Conservation (phyloP, 768 basidiomycete species). For the Trametes gibbosa region DNA sequence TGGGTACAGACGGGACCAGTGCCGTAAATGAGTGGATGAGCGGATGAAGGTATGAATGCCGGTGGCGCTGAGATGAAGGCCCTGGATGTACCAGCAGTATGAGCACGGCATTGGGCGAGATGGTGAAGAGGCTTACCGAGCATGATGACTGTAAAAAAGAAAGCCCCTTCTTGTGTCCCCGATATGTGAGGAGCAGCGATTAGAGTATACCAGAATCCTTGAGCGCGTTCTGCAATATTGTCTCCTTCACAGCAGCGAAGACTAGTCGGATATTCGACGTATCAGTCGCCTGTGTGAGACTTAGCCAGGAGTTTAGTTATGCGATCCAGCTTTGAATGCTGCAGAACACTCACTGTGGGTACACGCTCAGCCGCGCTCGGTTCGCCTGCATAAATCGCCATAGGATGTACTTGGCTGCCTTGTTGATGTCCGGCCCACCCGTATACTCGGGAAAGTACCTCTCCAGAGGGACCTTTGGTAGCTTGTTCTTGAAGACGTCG, state of each 20-base stretch:
- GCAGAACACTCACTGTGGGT: conserved; percentile 70
- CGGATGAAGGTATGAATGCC: conserved; percentile 8
- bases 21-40: conserved; percentile 1
- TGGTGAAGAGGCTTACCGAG: background rate
- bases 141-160: background rate
- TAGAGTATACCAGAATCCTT: conserved; percentile 79
- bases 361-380: conserved; percentile 77
- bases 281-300: conserved; percentile 87
- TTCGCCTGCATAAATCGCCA: conserved; percentile 96
- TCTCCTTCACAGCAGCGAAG: conserved; percentile 89
- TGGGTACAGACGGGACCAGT: background rate
- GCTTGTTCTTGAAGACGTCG: conserved; percentile 73
- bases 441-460: conserved; percentile 86
- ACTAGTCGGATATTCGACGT: conserved; percentile 80
- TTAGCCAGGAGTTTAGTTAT: conserved; percentile 27
- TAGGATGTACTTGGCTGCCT: conserved; percentile 90
- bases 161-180: background rate
- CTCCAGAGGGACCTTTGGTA: conserved; percentile 68
- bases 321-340: background rate
- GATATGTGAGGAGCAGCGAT: background rate
- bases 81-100: background rate
- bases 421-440: conserved; percentile 86
- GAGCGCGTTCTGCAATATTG: conserved; percentile 86
- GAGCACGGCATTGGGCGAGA: background rate
- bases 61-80: background rate